These are phyloP conservation scores for Plasmopara halstedii DNA, from an alignment of 352 stramenopile species.

Conservation along the genomic window DNA sequence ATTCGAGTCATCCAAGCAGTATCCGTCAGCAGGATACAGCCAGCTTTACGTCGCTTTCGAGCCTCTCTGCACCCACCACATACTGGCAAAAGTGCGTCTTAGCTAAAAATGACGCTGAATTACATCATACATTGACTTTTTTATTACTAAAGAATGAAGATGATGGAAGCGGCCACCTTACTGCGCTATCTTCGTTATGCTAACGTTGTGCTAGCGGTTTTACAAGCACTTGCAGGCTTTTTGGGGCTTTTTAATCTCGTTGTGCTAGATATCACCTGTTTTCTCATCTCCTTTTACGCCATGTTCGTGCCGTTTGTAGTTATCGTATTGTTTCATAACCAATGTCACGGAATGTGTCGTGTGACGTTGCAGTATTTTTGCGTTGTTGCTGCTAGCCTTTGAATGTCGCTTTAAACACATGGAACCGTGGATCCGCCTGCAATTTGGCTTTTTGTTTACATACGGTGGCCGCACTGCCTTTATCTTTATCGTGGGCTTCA, in stretches of 20 bases:
- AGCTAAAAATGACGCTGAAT: constrained; percentile 5
- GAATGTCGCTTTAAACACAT: constrained; percentile 85
- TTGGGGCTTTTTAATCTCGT: constrained; percentile 81
- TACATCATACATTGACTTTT: not conserved
- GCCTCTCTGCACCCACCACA: constrained; percentile 19
- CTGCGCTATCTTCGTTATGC: constrained; percentile 79
- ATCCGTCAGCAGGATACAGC: constrained; percentile 21
- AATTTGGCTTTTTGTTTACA: constrained; percentile 87
- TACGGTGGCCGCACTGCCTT: constrained; percentile 78
- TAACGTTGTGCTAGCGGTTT: constrained; percentile 71
- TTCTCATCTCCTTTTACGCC: constrained; percentile 81
- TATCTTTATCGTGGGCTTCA: constrained; percentile 82
- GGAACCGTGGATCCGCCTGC: constrained; percentile 75
- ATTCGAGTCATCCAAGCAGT: constrained; percentile 8
- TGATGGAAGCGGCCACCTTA: constrained; percentile 57
- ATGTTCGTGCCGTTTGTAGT: constrained; percentile 33
- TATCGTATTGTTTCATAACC: not conserved
- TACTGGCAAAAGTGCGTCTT: constrained; percentile 34
- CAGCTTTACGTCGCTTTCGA: constrained; percentile 32
- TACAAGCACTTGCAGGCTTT: constrained; percentile 78
- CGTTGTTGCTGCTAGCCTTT: constrained; percentile 73
- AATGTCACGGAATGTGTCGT: not conserved
- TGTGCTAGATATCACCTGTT: constrained; percentile 80
- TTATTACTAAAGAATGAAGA: constrained; percentile 38
- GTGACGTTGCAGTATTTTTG: constrained; percentile 51